Conservation (phyloP, 106 monocot genomes). For the Dioscorea alata region DNA sequence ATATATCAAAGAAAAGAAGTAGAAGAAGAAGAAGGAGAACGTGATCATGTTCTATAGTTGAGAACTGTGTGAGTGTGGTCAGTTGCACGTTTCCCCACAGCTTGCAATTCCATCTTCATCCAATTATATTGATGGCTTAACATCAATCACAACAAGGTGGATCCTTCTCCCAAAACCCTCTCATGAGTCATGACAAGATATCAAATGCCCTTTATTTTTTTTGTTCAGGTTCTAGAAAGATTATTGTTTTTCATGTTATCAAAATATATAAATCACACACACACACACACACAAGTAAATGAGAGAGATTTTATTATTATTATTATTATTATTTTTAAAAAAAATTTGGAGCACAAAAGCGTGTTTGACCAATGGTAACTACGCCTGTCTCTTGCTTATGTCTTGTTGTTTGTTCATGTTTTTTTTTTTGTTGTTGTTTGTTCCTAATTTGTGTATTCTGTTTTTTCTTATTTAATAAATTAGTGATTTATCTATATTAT, state of each 20-base stretch:
- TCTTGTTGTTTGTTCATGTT: no score
- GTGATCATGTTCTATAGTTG: slow-evolving; percentile 2
- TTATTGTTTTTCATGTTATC: not conserved
- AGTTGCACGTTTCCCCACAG: slow-evolving; percentile 13
- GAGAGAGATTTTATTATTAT: no score
- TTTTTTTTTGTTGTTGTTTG: no score
- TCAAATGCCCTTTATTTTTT: not conserved
- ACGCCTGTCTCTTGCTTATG: no score
- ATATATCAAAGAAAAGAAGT: not conserved
- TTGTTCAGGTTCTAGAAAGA: not conserved
- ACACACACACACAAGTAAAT: no score
- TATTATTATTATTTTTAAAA: no score
- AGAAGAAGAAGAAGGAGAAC: slow-evolving; percentile 3
- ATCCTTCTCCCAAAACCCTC: slow-evolving; percentile 3
- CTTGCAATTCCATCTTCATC: not conserved
- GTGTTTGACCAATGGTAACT: no score
- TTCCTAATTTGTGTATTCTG: no score
- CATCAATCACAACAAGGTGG: slow-evolving; percentile 3
- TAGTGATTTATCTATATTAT: no score
- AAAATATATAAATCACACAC: not conserved
- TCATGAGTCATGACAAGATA: slow-evolving; percentile 11
- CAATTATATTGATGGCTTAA: slow-evolving; percentile 14
- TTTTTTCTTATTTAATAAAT: no score
- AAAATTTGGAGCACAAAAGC: no score
- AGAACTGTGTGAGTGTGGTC: slow-evolving; percentile 3